phyloP scores from a whole-genome alignment of 1,139 yeast species.

The Magnusiomyces tetraspermus region DNA sequence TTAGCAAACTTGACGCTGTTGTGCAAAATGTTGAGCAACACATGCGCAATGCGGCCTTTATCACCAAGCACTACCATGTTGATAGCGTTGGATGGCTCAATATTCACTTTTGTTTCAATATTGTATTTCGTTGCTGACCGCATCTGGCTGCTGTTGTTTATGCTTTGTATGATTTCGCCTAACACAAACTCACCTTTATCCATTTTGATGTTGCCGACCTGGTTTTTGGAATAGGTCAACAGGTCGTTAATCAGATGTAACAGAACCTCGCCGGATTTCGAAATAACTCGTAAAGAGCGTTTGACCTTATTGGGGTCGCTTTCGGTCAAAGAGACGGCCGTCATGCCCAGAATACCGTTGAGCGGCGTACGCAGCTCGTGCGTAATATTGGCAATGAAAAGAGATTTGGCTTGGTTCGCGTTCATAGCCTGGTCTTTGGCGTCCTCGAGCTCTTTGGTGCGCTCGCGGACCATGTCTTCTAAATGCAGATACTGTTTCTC shows the following conservation, averaged over 20 bases:
- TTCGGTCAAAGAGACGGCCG: conserved; percentile 87
- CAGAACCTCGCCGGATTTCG: conserved; percentile 78
- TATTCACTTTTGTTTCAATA: conserved; percentile 48
- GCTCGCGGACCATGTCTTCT: conserved; percentile 79
- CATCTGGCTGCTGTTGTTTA: conserved; percentile 68
- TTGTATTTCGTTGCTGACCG: conserved; percentile 59
- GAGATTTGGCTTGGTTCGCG: conserved; percentile 91
- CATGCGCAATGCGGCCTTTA: conserved; percentile 75
- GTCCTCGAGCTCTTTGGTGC: conserved; percentile 82
- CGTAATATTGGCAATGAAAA: conserved; percentile 90
- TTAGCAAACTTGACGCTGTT: conserved; percentile 87
- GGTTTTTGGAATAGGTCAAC: conserved; percentile 80
- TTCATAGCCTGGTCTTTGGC: conserved; percentile 85
- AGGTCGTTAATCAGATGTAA: conserved; percentile 82
- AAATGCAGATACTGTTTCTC: conserved; percentile 73
- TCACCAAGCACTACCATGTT: conserved; percentile 66
- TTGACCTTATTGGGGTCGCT: conserved; percentile 55
- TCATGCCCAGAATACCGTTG: conserved; percentile 94
- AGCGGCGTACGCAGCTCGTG: conserved; percentile 93
- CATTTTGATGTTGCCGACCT: conserved; percentile 73
- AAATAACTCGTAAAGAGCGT: conserved; percentile 63
- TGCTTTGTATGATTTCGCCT: conserved; percentile 64
- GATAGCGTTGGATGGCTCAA: conserved; percentile 39
- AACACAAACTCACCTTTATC: conserved; percentile 69
- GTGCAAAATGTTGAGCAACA: conserved; percentile 78